phyloP scores from a whole-genome alignment of 805 yeast species.

The baker's yeast (Saccharomyces cerevisiae) region DNA sequence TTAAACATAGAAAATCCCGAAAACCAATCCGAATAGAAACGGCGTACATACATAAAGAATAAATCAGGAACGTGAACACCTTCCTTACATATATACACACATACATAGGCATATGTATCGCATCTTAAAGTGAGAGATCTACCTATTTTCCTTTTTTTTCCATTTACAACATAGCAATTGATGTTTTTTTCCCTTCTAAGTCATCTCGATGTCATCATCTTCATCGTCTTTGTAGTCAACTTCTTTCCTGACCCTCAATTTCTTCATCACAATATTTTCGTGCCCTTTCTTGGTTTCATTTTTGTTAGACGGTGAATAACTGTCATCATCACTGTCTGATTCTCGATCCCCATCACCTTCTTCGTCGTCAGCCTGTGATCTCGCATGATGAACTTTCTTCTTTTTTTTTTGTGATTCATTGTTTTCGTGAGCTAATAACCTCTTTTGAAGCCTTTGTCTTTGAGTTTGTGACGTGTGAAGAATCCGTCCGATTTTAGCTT shows the following conservation, averaged over 20 bases:
- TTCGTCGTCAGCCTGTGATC: conserved; percentile 1
- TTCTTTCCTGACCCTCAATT: conserved; percentile 30
- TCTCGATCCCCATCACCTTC: conserved; percentile 13
- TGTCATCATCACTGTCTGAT: conserved; percentile 18
- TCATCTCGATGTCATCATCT: conserved; percentile 17
- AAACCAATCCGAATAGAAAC: neutral
- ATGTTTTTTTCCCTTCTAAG: conserved; percentile 10
- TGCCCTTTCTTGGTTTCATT: conserved; percentile 4
- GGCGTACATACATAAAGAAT: neutral
- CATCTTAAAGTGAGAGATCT: neutral
- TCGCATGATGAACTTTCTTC: conserved; percentile 5
- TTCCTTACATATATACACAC: neutral
- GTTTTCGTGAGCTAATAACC: conserved; percentile 21
- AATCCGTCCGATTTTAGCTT: conserved; percentile 28
- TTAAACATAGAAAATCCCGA: conserved; percentile 30
- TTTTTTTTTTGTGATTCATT: conserved; percentile 9
- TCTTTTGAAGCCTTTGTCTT: conserved; percentile 26
- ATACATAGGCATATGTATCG: neutral
- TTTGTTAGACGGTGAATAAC: conserved; percentile 14
- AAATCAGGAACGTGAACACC: neutral
- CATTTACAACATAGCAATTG: conserved; percentile 1
- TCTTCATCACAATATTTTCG: conserved; percentile 33
- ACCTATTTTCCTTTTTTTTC: neutral
- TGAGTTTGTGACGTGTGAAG: conserved; percentile 24
- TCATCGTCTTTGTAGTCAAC: conserved; percentile 32